phyloP scores from a whole-genome alignment of 306 rosid genomes.

The Inga oerstediana region DNA sequence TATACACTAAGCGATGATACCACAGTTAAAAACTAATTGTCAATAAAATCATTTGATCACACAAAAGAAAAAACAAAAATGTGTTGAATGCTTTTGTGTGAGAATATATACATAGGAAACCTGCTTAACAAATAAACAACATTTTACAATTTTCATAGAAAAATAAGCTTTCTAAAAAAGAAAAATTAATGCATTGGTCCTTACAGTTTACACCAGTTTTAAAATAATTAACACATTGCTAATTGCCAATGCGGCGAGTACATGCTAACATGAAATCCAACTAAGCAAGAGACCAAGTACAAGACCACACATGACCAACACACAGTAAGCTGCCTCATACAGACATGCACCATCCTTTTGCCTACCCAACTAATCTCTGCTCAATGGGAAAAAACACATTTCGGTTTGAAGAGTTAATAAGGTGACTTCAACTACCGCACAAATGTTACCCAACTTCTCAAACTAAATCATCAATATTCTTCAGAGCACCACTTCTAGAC shows the following conservation, averaged over 20 bases:
- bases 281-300: neutral
- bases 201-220: neutral
- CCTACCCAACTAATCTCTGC: neutral
- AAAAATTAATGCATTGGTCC: neutral
- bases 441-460: neutral
- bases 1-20: neutral
- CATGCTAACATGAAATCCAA: neutral
- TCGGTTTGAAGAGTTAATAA: neutral
- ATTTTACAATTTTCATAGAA: neutral
- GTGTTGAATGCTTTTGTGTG: neutral
- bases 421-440: neutral
- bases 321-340: neutral
- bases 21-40: neutral
- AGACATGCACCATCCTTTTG: neutral
- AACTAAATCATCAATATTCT: neutral
- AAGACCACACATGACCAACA: neutral
- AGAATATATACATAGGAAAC: neutral
- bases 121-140: neutral
- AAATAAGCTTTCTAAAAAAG: neutral
- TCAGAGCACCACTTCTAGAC: neutral
- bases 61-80: neutral
- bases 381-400: neutral
- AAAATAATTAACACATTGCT: neutral
- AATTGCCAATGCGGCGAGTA: neutral
- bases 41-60: neutral